phyloP scores from a whole-genome alignment of 805 yeast genomes.

The Metschnikowia lachancei region DNA sequence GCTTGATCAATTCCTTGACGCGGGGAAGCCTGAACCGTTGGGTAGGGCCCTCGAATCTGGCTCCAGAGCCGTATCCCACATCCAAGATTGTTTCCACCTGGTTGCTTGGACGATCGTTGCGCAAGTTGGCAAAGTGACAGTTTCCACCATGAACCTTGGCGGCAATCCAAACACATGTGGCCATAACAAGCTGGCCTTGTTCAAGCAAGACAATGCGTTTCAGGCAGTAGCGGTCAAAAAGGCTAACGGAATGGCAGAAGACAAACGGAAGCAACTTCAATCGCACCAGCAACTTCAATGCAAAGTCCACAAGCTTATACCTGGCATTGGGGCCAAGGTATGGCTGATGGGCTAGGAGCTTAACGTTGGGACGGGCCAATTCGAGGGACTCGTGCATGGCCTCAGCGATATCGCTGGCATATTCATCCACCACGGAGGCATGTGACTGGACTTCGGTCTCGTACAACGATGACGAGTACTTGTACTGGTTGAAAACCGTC shows the following conservation, averaged over 20 bases:
- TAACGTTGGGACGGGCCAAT: constrained; percentile 45
- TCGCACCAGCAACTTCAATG: constrained; percentile 66
- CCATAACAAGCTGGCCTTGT: constrained; percentile 86
- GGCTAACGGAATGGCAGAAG: constrained; percentile 63
- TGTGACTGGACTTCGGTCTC: constrained; percentile 50
- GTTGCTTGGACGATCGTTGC: constrained; percentile 11
- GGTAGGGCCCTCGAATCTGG: constrained; percentile 65
- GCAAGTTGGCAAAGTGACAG: constrained; percentile 55
- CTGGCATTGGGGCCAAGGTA: constrained; percentile 75
- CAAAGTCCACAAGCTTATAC: constrained; percentile 71
- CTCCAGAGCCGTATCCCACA: constrained; percentile 50
- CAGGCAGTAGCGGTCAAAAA: constrained; percentile 89
- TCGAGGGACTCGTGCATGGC: constrained; percentile 33
- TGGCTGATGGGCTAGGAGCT: constrained; percentile 80
- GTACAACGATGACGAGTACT: constrained; percentile 52
- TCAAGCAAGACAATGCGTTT: constrained; percentile 79
- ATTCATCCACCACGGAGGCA: constrained; percentile 45
- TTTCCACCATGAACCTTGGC: constrained; percentile 80
- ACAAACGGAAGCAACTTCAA: constrained; percentile 66
- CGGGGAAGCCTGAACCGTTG: constrained; percentile 70
- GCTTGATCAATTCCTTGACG: constrained; percentile 57
- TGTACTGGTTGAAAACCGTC: constrained; percentile 33
- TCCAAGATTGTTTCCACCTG: constrained; percentile 33
- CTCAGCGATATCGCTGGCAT: constrained; percentile 49
- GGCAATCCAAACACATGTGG: constrained; percentile 91